These are phyloP conservation scores for Chondrus crispus DNA, from an alignment of 23 red algal species.

Conservation along the genomic window DNA sequence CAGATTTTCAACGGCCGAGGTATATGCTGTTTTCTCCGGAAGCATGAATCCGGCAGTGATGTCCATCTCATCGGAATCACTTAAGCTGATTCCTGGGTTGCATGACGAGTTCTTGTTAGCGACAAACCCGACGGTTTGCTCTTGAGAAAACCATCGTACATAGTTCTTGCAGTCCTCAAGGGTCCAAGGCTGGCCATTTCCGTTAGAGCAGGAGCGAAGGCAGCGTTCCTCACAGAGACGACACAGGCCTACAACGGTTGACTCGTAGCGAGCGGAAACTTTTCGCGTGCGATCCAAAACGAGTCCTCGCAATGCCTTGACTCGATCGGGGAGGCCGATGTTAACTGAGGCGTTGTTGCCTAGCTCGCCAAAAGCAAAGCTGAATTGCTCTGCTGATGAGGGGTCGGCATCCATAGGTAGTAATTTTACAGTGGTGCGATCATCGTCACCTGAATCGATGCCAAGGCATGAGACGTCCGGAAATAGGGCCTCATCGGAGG, in stretches of 20 bases:
- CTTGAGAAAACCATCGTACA: constrained; percentile 53
- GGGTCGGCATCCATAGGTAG: constrained; percentile 31
- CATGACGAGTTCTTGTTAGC: not conserved
- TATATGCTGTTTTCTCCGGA: constrained; percentile 40
- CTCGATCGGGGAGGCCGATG: constrained; percentile 44
- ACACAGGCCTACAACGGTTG: not conserved
- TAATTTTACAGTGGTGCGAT: not conserved
- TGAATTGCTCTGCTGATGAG: constrained; percentile 54
- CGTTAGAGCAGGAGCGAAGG: not conserved
- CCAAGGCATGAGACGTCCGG: constrained; percentile 57
- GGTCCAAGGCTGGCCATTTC: not conserved
- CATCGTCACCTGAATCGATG: constrained; percentile 20
- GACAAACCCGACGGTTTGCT: constrained; percentile 1
- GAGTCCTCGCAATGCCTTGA: constrained; percentile 37
- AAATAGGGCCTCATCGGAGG: constrained; percentile 41
- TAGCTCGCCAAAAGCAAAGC: constrained; percentile 48
- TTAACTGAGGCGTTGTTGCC: not conserved
- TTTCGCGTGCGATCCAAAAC: constrained; percentile 50
- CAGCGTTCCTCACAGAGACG: constrained; percentile 35
- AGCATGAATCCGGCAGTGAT: constrained; percentile 11
- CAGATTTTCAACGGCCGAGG: constrained; percentile 19
- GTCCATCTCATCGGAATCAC: not conserved
- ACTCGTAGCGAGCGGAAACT: constrained; percentile 25
- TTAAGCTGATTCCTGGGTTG: not conserved
- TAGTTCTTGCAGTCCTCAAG: constrained; percentile 32